Conservation (phyloP, 1,284 basidiomycete species). For the Inonotus hispidus region DNA sequence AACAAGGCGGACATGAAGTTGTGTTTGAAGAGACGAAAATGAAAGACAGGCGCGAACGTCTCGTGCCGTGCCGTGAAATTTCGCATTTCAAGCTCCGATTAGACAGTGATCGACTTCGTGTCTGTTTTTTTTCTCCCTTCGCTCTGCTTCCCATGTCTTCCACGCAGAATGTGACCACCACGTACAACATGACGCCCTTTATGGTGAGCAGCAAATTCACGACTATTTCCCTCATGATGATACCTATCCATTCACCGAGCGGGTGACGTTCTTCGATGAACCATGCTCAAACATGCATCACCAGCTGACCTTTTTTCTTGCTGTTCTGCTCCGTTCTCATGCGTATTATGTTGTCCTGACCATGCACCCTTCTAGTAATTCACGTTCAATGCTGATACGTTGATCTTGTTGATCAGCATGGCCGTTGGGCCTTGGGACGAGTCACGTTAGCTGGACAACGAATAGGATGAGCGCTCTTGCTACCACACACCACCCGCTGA, state of each 20-base stretch:
- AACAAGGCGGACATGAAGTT: neutral
- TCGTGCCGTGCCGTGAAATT: no score
- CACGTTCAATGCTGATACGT: no score
- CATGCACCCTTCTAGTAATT: no score
- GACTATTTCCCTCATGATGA: conserved; percentile 15
- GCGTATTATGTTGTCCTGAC: no score
- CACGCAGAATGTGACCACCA: no score
- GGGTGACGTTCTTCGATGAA: conserved; percentile 21
- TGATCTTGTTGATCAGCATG: no score
- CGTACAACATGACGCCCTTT: no score
- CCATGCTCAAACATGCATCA: conserved; percentile 24
- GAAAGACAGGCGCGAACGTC: no score
- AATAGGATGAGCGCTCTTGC: conserved; percentile 6
- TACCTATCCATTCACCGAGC: conserved; percentile 22
- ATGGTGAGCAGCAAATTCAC: no score
- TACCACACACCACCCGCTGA: conserved; percentile 18
- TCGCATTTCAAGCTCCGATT: neutral
- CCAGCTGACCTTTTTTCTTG: conserved; percentile 19
- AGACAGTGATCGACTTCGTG: neutral
- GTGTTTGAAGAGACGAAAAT: no score
- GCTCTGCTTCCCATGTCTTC: no score
- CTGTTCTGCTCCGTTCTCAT: neutral
- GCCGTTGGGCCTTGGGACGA: conserved; percentile 1
- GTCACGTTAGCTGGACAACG: conserved; percentile 12
- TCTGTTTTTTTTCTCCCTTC: neutral